Base-by-base conservation (phyloP, 2,329 filamentous ascomycete genomes). In the Trichoderma polysporum region DNA sequence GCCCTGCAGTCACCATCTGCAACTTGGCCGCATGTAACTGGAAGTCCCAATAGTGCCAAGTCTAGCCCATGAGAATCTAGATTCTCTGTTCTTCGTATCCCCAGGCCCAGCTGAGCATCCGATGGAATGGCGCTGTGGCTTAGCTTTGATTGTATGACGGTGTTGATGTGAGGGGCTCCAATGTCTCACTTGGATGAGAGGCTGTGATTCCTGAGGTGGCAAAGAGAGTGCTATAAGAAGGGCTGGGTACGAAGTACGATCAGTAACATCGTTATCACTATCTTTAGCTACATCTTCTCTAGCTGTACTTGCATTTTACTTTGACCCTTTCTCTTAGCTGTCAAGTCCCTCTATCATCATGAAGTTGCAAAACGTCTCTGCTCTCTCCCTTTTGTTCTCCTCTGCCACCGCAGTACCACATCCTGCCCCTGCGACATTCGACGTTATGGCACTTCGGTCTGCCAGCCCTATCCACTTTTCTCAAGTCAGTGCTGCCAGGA, bases 381-480 rank as follows among this genome's bases (percentile, higher is more conserved):
- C 45, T 13, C 27, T 68, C 41, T 66, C 56, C 39, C 39, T 66
- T 13, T 22, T 66, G 2, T 15, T 52, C 9, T 33, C 63, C 27
- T 33, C 37, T 12, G 52, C 57, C 17, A 45, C 47, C 12, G 63
- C 58, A 8, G 56, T 57, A 7, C 45, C 67, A 3, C 15, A 49
- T 1, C 6, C 39, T 10, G 10, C 27, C 12, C 37, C 27, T 6
- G 37, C 29, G 3, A 19, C 62, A 8, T 68, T 68, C 45, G 39
- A 62, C 31, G n/a, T 68, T 17, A 53, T 86, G 73, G 76, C 83
- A 66, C 80, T 87, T 65, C 81, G 80, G 68, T 83, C 84, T 35
- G 83, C 78, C 70, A 83, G 78, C 64, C 74, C 71, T 2, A 78
- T 88, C 27, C 85, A 88, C 71, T 81, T 81, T 69, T 68, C 75